Percentiles rank a stretch among this genome's conserved stretches.
These are phyloP conservation scores for Didymella arachidicola DNA, from an alignment of 2,329 filamentous ascomycete genomes.

Conservation along the genomic window DNA sequence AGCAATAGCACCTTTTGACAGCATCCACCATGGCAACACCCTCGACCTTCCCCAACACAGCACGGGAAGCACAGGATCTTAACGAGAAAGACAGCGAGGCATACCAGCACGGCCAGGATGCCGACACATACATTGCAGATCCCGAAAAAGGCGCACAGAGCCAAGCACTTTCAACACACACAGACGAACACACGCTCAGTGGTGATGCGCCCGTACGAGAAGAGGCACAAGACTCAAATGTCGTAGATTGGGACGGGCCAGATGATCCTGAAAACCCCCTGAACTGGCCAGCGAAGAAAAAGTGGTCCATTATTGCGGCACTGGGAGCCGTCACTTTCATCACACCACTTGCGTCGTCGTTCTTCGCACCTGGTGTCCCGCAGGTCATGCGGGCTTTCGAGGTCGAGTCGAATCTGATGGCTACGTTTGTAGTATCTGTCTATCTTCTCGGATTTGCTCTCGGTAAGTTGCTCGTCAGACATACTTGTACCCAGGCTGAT, in stretches of 20 bases:
- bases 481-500: not conserved
- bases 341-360: constrained; percentile 50
- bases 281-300: constrained; percentile 49
- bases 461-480: not conserved
- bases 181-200: constrained; percentile 36
- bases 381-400: constrained; percentile 51
- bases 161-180: constrained; percentile 34
- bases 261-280: constrained; percentile 51
- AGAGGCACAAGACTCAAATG: constrained; percentile 35
- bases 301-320: constrained; percentile 48
- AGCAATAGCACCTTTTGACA: not conserved
- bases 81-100: constrained; percentile 33
- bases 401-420: constrained; percentile 41
- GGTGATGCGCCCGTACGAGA: constrained; percentile 17
- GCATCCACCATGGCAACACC: constrained; percentile 34
- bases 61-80: constrained; percentile 30
- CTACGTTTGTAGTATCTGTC: constrained; percentile 50
- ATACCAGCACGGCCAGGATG: constrained; percentile 40
- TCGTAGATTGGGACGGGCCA: constrained; percentile 47
- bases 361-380: constrained; percentile 68
- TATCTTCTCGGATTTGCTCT: constrained; percentile 52
- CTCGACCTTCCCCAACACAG: constrained; percentile 27
- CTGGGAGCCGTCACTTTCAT: constrained; percentile 50
- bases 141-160: constrained; percentile 40
- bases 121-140: constrained; percentile 35